phyloP scores from a whole-genome alignment of 345 rosid species.

The Arabis alpina region DNA sequence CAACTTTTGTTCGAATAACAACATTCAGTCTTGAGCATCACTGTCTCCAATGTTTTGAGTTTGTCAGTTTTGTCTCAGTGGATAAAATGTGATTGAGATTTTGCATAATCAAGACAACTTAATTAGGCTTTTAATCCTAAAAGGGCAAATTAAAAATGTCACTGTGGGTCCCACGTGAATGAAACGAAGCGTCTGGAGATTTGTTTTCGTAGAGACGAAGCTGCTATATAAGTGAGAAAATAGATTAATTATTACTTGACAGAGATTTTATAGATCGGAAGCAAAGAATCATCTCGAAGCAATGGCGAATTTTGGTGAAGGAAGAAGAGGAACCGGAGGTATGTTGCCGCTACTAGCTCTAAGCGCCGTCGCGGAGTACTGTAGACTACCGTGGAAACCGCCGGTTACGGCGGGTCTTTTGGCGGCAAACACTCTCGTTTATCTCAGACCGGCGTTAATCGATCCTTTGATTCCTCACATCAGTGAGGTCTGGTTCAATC shows the following conservation, averaged over 20 bases:
- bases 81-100: slow-evolving; percentile 10
- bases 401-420: slow-evolving; percentile 88
- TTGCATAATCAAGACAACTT: background rate
- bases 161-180: slow-evolving; percentile 32
- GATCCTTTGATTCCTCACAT: slow-evolving; percentile 65
- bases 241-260: background rate
- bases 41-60: background rate
- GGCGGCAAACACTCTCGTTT: slow-evolving; percentile 74
- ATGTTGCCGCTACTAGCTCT: slow-evolving; percentile 79
- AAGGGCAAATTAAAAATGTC: background rate
- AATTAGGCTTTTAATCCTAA: too few species aligned
- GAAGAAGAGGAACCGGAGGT: slow-evolving; percentile 54
- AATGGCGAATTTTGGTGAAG: slow-evolving; percentile 45
- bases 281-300: slow-evolving; percentile 22
- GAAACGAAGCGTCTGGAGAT: slow-evolving; percentile 35
- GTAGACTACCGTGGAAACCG: slow-evolving; percentile 82
- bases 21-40: background rate
- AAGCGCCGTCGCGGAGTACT: slow-evolving; percentile 72
- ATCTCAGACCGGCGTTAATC: slow-evolving; percentile 72
- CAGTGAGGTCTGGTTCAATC: slow-evolving; percentile 79
- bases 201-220: slow-evolving; percentile 34
- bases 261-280: slow-evolving; percentile 7
- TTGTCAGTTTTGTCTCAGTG: too few species aligned
- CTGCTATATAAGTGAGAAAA: background rate
- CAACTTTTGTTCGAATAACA: slow-evolving; percentile 6